phyloP scores from a whole-genome alignment of 176 grass and related monocot species.

The Hordeum marinum region DNA sequence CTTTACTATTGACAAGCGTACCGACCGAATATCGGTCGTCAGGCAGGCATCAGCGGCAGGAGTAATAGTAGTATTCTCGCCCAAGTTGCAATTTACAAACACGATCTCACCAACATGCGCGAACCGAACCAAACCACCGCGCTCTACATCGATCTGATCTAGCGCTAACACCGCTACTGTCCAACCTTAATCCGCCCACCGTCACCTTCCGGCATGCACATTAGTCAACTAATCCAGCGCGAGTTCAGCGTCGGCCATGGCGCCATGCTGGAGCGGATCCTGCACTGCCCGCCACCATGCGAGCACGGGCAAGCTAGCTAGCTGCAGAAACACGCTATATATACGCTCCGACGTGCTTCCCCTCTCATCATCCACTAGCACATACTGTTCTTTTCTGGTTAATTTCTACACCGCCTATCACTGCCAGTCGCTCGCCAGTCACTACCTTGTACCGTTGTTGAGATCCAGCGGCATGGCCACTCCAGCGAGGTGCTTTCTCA shows the following conservation, averaged over 20 bases:
- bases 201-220: background rate
- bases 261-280: no score
- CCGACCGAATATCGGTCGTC: slow-evolving; percentile 16
- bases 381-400: no score
- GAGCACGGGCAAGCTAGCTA: background rate
- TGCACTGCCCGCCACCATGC: background rate
- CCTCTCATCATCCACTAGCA: background rate
- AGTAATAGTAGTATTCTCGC: background rate
- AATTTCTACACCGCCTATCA: no score
- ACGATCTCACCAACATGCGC: background rate
- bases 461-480: background rate
- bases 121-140: slow-evolving; percentile 9
- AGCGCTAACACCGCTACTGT: background rate
- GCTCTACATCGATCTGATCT: slow-evolving; percentile 6
- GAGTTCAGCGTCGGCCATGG: background rate
- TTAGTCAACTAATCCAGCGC: slow-evolving; percentile 52
- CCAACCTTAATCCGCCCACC: slow-evolving; percentile 30
- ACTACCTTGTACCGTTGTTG: no score
- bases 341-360: background rate
- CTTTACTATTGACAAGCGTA: background rate
- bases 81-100: slow-evolving; percentile 25
- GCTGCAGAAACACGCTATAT: background rate
- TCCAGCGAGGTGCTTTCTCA: background rate
- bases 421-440: no score
- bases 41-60: background rate